Base-by-base conservation (phyloP, 2,329 filamentous ascomycete species). In the Aspergillus unguis region DNA sequence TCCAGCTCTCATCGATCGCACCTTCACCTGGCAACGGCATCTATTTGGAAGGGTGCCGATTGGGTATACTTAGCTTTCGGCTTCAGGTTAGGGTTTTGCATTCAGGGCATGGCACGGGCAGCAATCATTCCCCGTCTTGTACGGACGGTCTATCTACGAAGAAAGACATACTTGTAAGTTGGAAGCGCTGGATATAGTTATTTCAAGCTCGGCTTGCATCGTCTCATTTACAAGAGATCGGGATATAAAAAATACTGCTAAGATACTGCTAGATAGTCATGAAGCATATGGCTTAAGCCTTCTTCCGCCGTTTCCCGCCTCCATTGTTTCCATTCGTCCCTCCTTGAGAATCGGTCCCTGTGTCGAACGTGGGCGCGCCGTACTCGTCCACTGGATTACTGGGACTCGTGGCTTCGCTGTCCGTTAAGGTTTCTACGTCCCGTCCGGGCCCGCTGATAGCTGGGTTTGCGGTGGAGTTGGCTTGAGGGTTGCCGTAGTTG, bases 381-480 rank as follows among this genome's bases (percentile, higher is more conserved):
- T 61, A 60, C 31, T 71, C 69, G 38, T 71, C 71, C 9, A 65
- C 57, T 4, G 66, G 65, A 27, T 65, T 67, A 17, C 67, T 63
- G 7, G 74, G 75, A 51, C 73, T 76, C 1, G 73, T 72, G 8
- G 67, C 58, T 56, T 75, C 74, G 50, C 74, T 76, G 57, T 75
- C 74, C 7, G 74, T 73, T 55, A 76, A 62, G 10, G 73, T 71
- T 56, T 77, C 74, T 27, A 75, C 66, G 11, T 74, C 68, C 4
- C 66, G 62, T 7, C 66, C 67, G 2, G 67, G 57, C 27, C 69
- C 66, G 44, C 50, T 54, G 17, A 55, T 57, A 23, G 50, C 23
- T 26, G 53, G 45, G 11, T 43, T 52, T 25, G 51, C 54, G 29
- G 41, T 53, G 11, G 50, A 29, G 37, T 47, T 49, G 33, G 52